These are phyloP conservation scores for Sclerotinia spermophila DNA, from an alignment of 2,329 filamentous ascomycete species.

Conservation along the genomic window DNA sequence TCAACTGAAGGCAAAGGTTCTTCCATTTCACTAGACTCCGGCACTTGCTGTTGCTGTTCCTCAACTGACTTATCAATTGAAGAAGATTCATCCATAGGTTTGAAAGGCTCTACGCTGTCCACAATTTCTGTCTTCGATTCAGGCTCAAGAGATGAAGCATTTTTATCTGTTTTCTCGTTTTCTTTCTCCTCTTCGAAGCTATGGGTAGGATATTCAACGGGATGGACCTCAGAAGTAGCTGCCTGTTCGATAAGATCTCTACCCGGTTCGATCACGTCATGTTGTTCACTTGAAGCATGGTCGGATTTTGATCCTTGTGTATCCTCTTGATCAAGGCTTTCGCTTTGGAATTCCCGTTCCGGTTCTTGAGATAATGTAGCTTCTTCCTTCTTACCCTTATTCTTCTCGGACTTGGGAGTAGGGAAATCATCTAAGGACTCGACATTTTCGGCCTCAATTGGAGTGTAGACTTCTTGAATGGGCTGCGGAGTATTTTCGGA, in stretches of 20 bases:
- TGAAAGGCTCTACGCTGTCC: background rate
- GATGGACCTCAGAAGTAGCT: background rate
- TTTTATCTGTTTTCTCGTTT: background rate
- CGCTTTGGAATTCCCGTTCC: background rate
- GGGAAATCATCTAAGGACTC: conserved; percentile 7
- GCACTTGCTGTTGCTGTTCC: conserved; percentile 8
- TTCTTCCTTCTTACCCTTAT: conserved; percentile 19
- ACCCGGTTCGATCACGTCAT: background rate
- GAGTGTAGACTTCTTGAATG: conserved; percentile 1
- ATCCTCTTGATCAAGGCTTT: background rate
- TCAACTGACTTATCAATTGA: background rate
- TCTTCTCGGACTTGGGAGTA: conserved; percentile 23
- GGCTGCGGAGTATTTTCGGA: conserved; percentile 16
- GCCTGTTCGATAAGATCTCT: background rate
- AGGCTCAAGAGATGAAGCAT: background rate
- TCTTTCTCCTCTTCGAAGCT: background rate
- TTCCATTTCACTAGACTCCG: conserved; percentile 5
- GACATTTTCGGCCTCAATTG: background rate
- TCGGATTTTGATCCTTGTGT: background rate
- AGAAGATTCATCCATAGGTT: background rate
- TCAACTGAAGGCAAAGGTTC: conserved; percentile 9
- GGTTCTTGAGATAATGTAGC: background rate
- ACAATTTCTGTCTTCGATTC: background rate
- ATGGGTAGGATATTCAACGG: background rate
- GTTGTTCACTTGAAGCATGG: conserved; percentile 17